phyloP scores from a whole-genome alignment of 2,329 filamentous ascomycete genomes.

The Rutstroemia sp. region DNA sequence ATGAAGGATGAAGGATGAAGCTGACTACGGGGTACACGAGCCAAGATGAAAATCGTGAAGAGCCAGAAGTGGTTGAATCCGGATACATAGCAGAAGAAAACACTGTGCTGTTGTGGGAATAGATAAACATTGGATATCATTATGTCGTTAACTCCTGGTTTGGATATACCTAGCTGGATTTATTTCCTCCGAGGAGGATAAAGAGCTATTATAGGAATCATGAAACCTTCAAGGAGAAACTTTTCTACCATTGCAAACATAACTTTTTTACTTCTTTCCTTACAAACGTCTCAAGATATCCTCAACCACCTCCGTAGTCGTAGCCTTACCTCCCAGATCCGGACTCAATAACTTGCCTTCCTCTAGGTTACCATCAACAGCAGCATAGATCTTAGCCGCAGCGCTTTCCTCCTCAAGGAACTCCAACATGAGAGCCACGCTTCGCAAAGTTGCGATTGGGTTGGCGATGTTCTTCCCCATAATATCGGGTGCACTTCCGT shows the following conservation, averaged over 20 bases:
- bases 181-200: not conserved
- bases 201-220: constrained; percentile 4
- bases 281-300: constrained; percentile 83
- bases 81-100: not conserved
- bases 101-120: not conserved
- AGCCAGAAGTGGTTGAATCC: not conserved
- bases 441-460: constrained; percentile 89
- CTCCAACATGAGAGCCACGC: constrained; percentile 90
- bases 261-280: not conserved
- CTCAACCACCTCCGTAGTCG: constrained; percentile 76
- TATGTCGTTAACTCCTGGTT: constrained; percentile 7
- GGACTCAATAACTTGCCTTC: constrained; percentile 78
- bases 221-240: not conserved
- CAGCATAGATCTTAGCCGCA: constrained; percentile 82
- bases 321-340: constrained; percentile 82
- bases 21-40: not conserved
- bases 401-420: constrained; percentile 84
- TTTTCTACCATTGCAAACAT: constrained; percentile 8
- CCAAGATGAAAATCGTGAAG: not conserved
- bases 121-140: constrained; percentile 3
- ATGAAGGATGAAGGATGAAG: not conserved
- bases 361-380: constrained; percentile 83
- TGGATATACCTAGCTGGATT: not conserved
- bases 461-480: constrained; percentile 90
- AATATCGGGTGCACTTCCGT: constrained; percentile 93